phyloP scores from a whole-genome alignment of 208 protist genomes.

The Borovskyia barvae region DNA sequence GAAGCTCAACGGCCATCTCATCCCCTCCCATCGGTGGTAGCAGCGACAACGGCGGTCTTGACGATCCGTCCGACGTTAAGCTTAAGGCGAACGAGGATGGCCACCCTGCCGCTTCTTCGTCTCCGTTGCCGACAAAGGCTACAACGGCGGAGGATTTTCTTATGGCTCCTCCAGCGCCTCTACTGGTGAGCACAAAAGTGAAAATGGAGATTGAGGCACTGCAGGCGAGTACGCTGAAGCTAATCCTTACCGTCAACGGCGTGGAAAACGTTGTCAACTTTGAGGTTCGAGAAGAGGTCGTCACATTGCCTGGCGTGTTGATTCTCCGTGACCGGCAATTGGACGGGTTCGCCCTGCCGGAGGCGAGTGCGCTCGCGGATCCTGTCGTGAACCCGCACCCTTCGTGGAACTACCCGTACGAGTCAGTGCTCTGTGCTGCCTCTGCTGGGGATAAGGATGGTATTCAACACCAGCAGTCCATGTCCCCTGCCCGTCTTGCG shows the following conservation, averaged over 20 bases:
- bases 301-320: slow-evolving; percentile 64
- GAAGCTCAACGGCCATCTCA: background rate
- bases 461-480: background rate
- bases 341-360: slow-evolving; percentile 33
- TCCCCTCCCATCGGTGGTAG: background rate
- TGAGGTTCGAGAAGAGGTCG: slow-evolving; percentile 38
- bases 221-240: slow-evolving; percentile 27
- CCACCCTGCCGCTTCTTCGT: background rate
- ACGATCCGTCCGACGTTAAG: too few relatives aligned
- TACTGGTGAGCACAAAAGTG: slow-evolving; percentile 17
- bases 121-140: background rate
- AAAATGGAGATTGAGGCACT: slow-evolving; percentile 39
- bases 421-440: slow-evolving; percentile 4
- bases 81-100: background rate
- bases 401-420: slow-evolving; percentile 11
- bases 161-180: slow-evolving; percentile 3
- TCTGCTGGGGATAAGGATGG: background rate
- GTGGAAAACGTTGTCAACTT: slow-evolving; percentile 49
- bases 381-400: slow-evolving; percentile 27
- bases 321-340: slow-evolving; percentile 61
- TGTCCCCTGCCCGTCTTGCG: background rate
- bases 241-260: slow-evolving; percentile 44
- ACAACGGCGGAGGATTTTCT: too few relatives aligned
- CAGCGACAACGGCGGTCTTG: background rate
- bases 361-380: slow-evolving; percentile 27